A percentile compares a stretch with the other conserved stretches of the same genome.
Evolutionary conservation across 768 basidiomycete genomes (phyloP).

Genomic region (Suillus hirtellus): DNA sequence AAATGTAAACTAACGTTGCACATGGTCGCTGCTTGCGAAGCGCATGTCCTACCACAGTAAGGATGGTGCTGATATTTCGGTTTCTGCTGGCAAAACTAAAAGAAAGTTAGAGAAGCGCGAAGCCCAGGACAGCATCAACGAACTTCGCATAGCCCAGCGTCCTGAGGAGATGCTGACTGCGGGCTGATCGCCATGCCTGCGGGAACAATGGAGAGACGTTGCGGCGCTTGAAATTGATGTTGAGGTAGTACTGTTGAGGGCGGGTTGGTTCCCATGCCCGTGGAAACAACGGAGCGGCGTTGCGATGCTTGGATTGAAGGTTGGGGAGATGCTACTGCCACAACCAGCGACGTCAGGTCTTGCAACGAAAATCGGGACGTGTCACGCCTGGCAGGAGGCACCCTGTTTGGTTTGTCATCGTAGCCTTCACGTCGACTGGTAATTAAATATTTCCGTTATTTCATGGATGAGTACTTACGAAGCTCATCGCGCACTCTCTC

Average conservation of each 20-base stretch:
- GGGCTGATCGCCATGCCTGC: constrained; percentile 7
- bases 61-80: constrained; percentile 60
- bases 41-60: constrained; percentile 68
- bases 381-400: constrained; percentile 30
- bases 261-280: constrained; percentile 2
- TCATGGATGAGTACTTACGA: constrained; percentile 28
- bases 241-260: constrained; percentile 4
- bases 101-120: constrained; percentile 20
- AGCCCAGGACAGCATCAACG: not conserved
- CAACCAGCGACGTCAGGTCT: constrained; percentile 29
- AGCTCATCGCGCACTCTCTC: constrained; percentile 60
- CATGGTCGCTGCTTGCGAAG: constrained; percentile 41
- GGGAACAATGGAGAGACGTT: constrained; percentile 12
- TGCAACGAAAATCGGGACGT: constrained; percentile 32
- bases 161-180: constrained; percentile 10
- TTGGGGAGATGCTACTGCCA: constrained; percentile 8
- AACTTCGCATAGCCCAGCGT: constrained; percentile 32
- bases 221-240: not conserved
- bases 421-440: constrained; percentile 9
- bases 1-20: constrained; percentile 25
- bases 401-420: constrained; percentile 26
- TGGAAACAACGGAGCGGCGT: constrained; percentile 11
- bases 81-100: constrained; percentile 53
- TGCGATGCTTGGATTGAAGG: not conserved
- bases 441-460: not conserved